Conservation (phyloP, 2,329 filamentous ascomycete species). For the Fusarium succisae region DNA sequence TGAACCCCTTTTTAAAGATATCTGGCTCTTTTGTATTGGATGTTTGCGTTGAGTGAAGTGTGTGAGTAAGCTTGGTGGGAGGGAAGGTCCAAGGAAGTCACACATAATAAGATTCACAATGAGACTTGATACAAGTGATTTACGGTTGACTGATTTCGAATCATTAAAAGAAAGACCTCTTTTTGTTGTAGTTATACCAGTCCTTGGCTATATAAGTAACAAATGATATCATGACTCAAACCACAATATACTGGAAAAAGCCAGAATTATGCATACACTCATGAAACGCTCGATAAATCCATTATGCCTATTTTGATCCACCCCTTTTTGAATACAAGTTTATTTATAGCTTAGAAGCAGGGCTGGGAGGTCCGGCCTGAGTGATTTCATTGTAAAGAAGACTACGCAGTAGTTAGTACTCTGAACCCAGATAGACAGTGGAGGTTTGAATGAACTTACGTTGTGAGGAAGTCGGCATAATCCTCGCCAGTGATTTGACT, state of each 20-base stretch:
- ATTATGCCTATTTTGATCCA: conserved; percentile 1
- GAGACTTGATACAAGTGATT: neutral
- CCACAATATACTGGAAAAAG: neutral
- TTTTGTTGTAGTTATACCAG: conserved; percentile 11
- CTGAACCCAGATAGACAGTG: neutral
- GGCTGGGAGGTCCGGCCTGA: conserved; percentile 68
- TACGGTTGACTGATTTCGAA: neutral
- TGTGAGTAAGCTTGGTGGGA: neutral
- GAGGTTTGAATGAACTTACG: conserved; percentile 60
- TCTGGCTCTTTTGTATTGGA: neutral
- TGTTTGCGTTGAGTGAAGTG: neutral
- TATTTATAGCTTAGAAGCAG: conserved; percentile 70
- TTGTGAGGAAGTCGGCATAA: conserved; percentile 94
- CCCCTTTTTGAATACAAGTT: neutral
- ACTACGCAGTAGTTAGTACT: conserved; percentile 53
- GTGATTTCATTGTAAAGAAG: conserved; percentile 91
- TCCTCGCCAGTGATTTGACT: conserved; percentile 95
- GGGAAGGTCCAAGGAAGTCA: neutral
- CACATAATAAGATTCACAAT: neutral
- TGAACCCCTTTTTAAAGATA: too few relatives aligned
- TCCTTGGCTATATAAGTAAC: conserved; percentile 14
- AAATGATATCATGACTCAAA: conserved; percentile 29
- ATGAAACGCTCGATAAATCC: conserved; percentile 29
- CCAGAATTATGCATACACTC: conserved; percentile 15
- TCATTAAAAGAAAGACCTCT: neutral